A percentile compares a stretch with the other conserved stretches of the same genome.
Evolutionary conservation across 2,329 filamentous ascomycete species (phyloP).

Genomic region (Corniculantispora saksenae): DNA sequence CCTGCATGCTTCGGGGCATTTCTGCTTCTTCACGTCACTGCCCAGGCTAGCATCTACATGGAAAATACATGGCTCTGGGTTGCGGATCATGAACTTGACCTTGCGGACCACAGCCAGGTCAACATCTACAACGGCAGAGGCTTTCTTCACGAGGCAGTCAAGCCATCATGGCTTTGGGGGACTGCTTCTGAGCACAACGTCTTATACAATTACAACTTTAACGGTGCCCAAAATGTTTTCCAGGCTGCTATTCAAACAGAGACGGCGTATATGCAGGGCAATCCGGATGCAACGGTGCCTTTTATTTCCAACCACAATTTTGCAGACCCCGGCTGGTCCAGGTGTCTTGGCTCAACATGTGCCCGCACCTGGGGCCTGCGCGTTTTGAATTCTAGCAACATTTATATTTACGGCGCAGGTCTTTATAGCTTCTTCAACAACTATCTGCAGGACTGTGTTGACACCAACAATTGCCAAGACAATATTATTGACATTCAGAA

Average conservation of each 20-base stretch:
- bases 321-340: constrained; percentile 68
- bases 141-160: constrained; percentile 72
- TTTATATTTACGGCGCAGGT: constrained; percentile 72
- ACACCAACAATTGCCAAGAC: constrained; percentile 69
- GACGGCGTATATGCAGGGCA: constrained; percentile 85
- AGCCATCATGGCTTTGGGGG: constrained; percentile 79
- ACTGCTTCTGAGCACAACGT: constrained; percentile 69
- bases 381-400: constrained; percentile 64
- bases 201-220: constrained; percentile 83
- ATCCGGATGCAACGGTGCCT: constrained; percentile 70
- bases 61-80: constrained; percentile 94
- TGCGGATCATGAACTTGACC: constrained; percentile 86
- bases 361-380: constrained; percentile 78
- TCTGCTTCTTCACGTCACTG: constrained; percentile 65
- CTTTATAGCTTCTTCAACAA: constrained; percentile 85
- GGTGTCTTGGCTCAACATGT: constrained; percentile 57
- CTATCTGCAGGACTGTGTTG: constrained; percentile 71
- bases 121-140: constrained; percentile 88
- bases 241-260: constrained; percentile 86
- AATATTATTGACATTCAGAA: constrained; percentile 76
- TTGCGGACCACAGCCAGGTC: constrained; percentile 71
- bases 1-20: constrained; percentile 73
- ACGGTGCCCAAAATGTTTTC: constrained; percentile 75
- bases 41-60: constrained; percentile 69
- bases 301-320: constrained; percentile 61